A percentile compares a stretch with the other conserved stretches of the same genome.
Evolutionary conservation across 2,329 filamentous ascomycete genomes (phyloP).

Genomic region (Metarhizium guizhouense): DNA sequence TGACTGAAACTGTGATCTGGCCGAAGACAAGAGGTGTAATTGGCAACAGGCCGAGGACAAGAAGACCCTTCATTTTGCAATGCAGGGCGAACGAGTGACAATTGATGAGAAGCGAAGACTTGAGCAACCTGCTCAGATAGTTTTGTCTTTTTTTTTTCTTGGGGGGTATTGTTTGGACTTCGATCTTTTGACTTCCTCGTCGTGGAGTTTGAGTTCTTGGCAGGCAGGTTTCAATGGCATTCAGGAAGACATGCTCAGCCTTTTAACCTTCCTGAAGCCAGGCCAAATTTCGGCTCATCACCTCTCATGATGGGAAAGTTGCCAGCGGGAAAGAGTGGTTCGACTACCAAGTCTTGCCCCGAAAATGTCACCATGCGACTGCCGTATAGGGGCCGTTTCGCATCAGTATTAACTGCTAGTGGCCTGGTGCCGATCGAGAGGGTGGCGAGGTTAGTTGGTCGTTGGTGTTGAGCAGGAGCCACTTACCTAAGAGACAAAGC

Average conservation of each 20-base stretch:
- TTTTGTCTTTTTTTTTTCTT: not conserved
- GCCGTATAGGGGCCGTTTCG: not conserved
- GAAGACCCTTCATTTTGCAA: slow-evolving; percentile 3
- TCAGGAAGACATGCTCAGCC: not conserved
- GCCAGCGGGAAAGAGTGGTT: not conserved
- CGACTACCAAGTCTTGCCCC: not conserved
- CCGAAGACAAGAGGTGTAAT: not conserved
- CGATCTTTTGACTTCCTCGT: not conserved
- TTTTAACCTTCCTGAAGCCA: not conserved
- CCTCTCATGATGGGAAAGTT: not conserved
- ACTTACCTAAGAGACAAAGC: not conserved
- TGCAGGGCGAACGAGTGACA: not conserved
- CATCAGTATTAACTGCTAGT: not conserved
- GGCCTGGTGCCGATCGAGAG: not conserved
- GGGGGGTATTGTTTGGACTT: not conserved
- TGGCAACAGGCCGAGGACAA: slow-evolving; percentile 1
- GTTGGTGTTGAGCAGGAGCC: not conserved
- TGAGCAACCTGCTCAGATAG: not conserved
- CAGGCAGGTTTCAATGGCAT: not conserved
- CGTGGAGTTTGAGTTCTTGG: not conserved
- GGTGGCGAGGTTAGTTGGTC: not conserved
- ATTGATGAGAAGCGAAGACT: not conserved
- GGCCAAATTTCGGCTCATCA: not conserved
- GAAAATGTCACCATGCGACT: not conserved
- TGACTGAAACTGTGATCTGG: slow-evolving; percentile 16